Base-by-base conservation (phyloP, 352 stramenopile genomes). In the Pythium vanterpoolii region DNA sequence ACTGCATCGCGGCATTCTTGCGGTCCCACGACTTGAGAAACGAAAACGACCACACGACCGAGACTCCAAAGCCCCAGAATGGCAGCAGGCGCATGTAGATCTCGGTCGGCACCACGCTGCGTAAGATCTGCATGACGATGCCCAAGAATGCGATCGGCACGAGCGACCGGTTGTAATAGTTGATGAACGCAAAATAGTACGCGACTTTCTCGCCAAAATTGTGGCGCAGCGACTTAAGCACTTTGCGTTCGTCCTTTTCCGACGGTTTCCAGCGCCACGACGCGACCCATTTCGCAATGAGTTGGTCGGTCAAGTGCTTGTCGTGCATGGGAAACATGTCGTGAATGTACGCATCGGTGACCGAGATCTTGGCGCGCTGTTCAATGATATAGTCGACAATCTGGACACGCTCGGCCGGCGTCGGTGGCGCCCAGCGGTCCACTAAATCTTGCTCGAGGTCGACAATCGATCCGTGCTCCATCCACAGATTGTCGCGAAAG, bases 161-260 rank as follows among this genome's bases (percentile, higher is more conserved):
- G 7, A 95, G 69, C 60, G 72, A 75, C 16, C 66, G 73, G 54
- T 93, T 91, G 78, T 95, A 95, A 46, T 81, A 93, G 51, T 91
- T 82, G 51, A 91, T 73, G 45, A 93, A 93, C 34, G 81, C 84
- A 50, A 93, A 95, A 62, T 95, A 95, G 66, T 91, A 95, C 43
- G 83, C 75, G 31, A 95, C 86, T 38, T 93, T 93, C 44, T 95
- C 86, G 26, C 86, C 86, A 64, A 93, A 95, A 56, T 95, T 86
- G 50, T 84, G 78, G 8, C 80, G 77, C 49, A 95, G 39, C 2
- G 74, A 82, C 45, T 77, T 77, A 46, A 91, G 45, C 21, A 90
- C 66, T 48, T 86, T 89, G 40, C 79, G 77, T 49, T 89, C 74
- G 38, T 80, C 70, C 38, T 68, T 59, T 42, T 86, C 48, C 8